Base-by-base conservation (phyloP, 192 early-diverging fungal genomes). In the Entrophospora sp. region DNA sequence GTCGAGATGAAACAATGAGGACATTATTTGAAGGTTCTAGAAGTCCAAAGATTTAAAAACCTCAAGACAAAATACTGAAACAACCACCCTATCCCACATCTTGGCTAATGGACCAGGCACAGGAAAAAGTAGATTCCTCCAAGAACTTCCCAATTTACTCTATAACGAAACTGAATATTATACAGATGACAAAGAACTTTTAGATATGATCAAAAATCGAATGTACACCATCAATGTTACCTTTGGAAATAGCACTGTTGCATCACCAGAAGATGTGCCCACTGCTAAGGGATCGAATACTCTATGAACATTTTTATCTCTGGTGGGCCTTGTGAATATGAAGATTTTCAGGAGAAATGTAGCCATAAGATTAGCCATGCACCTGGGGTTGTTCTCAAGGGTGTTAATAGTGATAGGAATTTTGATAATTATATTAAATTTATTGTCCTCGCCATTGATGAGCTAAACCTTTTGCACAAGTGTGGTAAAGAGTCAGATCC, bases 31-130 rank as follows among this genome's bases (percentile, higher is more conserved):
- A 32, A 18, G 52, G n/a, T 0, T 7, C 14, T 35, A 7, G 18
- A 3, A n/a, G 0, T 9, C 1, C 1, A 60, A 24, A 37, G 56
- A 40, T 60, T 60, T 60, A 27, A 8, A 42, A 13, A 31, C 0
- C 58, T 34, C 9, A 42, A 18, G 0, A 4, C 1, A 35, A 35
- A 0, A 18, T 27, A 55, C 32, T 3, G 31, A 31, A 34, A 55
- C 27, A 35, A 16, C 6, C 58, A 60, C n/a, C 58, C 18, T 27
- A 37, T 60, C 4, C 56, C 56, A n/a, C 9, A 7, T 59, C 20
- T 35, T 59, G 56, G 56, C 35, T 30, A 28, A 30, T 60, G 58
- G 58, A 2, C 58, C 58, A 42, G 38, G 58, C 2, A 42, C 58
- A 18, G 58, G 37, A 14, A 60, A 60, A 12, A 60, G 58, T 24